Percentiles rank a stretch among this genome's conserved stretches.
Evolutionary conservation across 106 monocot species (phyloP).

Genomic region (Narthecium ossifragum): DNA sequence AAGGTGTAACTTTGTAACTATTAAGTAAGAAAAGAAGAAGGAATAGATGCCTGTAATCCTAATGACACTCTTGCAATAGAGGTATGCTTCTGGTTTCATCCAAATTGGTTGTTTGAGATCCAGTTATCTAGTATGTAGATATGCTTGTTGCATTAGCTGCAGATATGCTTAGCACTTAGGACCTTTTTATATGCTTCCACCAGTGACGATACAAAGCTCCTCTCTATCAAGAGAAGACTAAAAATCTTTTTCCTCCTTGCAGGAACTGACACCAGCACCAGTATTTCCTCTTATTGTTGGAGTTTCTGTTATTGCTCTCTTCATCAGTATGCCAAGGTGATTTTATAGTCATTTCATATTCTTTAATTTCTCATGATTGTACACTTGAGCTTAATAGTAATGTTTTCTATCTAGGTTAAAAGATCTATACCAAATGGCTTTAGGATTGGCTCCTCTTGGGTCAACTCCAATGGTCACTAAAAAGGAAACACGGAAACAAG

Average conservation of each 20-base stretch:
- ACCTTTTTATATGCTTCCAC: too few species aligned
- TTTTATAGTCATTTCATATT: background rate
- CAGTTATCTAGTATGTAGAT: too few species aligned
- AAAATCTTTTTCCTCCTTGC: conserved; percentile 10
- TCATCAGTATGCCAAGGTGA: conserved; percentile 92
- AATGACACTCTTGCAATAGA: too few species aligned
- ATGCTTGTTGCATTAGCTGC: too few species aligned
- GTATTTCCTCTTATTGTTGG: conserved; percentile 76
- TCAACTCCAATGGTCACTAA: conserved; percentile 25
- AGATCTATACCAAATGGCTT: conserved; percentile 50
- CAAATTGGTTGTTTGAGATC: too few species aligned
- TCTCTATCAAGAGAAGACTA: too few species aligned
- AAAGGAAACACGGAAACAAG: conserved; percentile 46
- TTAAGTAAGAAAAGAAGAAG: too few species aligned
- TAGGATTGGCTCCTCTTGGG: conserved; percentile 30
- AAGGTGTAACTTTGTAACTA: too few species aligned
- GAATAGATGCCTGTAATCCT: too few species aligned
- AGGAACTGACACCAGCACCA: conserved; percentile 87
- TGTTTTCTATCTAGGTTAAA: conserved; percentile 43
- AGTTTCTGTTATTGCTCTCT: conserved; percentile 59
- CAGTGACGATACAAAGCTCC: too few species aligned
- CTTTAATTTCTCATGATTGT: background rate
- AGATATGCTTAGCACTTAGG: too few species aligned
- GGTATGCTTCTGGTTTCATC: too few species aligned
- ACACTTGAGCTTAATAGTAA: background rate